Base-by-base conservation (phyloP, 2,329 filamentous ascomycete genomes). In the Phialocephala sp. region DNA sequence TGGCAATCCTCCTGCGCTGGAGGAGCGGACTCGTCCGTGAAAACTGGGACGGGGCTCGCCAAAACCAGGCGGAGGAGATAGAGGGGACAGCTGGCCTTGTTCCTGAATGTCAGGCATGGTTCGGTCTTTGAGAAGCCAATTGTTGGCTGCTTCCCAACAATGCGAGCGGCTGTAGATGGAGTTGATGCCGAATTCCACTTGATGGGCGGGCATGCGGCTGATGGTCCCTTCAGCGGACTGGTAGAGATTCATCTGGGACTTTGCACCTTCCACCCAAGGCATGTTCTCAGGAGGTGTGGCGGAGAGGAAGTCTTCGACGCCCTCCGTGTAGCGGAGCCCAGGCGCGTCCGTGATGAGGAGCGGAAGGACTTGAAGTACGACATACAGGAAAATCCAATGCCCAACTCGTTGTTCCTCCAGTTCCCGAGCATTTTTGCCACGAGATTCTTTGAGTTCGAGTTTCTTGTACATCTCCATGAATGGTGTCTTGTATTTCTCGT, bases 301-400 rank as follows among this genome's bases (percentile, higher is more conserved):
- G 94, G 35, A 94, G 81, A 54, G 24, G 80, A 94, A 95, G 78
- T 94, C 93, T 76, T 94, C 92, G 2, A 92, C 90, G 1, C 86
- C 89, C 59, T 92, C 86, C 0, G 87, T 90, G 75, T 85, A 89
- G 62, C 84, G 85, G 54, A 94, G 79, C 11, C 85, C 88, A 0
- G 90, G 90, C 0, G 90, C 91, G 76, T 95, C 92, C 39, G 93
- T 83, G 1, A 92, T 90, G 12, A 94, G 81, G 83, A 93, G 89
- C 4, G 92, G 92, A 27, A 94, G 82, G 1, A 89, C 89, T 77
- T 95, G 91, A 8, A 94, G 82, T 9, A 93, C 86, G 8, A 87
- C 89, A 74, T 94, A 94, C 64, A 94, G 81, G 80, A 94, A 94
- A 59, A 95, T 81, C 91, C 91, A 95, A 75, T 91, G 88, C 15